A percentile compares a stretch with the other conserved stretches of the same genome.
phyloP scores from a whole-genome alignment of 2,329 filamentous ascomycete genomes.

The Trichoderma atrobrunneum region DNA sequence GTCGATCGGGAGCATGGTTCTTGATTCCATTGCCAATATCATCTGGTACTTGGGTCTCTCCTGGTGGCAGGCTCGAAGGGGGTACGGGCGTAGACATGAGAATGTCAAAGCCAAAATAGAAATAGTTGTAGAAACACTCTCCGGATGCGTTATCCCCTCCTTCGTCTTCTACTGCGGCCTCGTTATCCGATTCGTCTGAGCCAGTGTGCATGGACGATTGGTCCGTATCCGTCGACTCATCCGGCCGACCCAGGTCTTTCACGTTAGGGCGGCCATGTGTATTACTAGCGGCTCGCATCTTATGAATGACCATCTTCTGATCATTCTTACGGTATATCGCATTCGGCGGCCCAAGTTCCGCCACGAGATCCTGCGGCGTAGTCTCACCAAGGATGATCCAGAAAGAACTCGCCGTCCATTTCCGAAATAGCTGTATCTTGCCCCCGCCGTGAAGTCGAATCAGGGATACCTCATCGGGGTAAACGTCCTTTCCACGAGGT shows the following conservation, averaged over 20 bases:
- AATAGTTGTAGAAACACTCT: slow-evolving; percentile 96
- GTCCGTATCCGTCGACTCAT: slow-evolving; percentile 68
- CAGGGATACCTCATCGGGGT: slow-evolving; percentile 85
- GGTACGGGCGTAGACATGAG: slow-evolving; percentile 75
- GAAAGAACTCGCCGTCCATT: slow-evolving; percentile 63
- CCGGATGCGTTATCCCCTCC: slow-evolving; percentile 54
- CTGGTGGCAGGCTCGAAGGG: slow-evolving; percentile 60
- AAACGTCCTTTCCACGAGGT: slow-evolving; percentile 69
- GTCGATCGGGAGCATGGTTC: slow-evolving; percentile 54
- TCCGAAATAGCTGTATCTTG: slow-evolving; percentile 71
- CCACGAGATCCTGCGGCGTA: slow-evolving; percentile 85
- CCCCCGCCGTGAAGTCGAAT: slow-evolving; percentile 77
- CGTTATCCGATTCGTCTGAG: slow-evolving; percentile 64
- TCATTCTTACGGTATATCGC: slow-evolving; percentile 92
- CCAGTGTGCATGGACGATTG: slow-evolving; percentile 70
- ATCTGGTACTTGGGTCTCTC: slow-evolving; percentile 22
- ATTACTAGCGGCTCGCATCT: slow-evolving; percentile 54
- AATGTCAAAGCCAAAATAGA: slow-evolving; percentile 90
- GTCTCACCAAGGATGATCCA: slow-evolving; percentile 80
- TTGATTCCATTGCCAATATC: slow-evolving; percentile 36
- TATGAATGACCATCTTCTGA: slow-evolving; percentile 82
- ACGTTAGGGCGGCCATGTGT: slow-evolving; percentile 46
- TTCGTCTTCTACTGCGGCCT: slow-evolving; percentile 57
- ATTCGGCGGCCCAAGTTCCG: slow-evolving; percentile 88
- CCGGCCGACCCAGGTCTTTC: slow-evolving; percentile 45